Percentiles rank a stretch among this genome's conserved stretches.
These are phyloP conservation scores for Leccinum broughii DNA, from an alignment of 768 basidiomycete species.

Conservation along the genomic window DNA sequence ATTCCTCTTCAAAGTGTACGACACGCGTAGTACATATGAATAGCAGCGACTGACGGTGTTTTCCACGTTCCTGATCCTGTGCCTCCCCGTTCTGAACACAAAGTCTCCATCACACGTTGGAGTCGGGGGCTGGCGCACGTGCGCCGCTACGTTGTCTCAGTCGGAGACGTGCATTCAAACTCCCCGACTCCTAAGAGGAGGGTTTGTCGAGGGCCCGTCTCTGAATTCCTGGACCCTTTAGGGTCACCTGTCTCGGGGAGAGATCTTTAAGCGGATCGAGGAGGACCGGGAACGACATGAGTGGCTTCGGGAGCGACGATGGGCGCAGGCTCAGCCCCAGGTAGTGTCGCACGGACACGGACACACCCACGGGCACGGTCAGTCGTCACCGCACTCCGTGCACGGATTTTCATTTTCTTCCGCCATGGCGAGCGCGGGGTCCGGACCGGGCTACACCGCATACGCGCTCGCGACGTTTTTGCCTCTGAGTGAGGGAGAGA, in stretches of 20 bases:
- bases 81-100: too few species aligned
- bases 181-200: too few species aligned
- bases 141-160: too few species aligned
- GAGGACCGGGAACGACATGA: conserved; percentile 94
- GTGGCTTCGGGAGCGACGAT: conserved; percentile 49
- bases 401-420: neutral
- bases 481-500: conserved; percentile 44
- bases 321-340: conserved; percentile 80
- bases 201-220: too few species aligned
- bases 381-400: neutral
- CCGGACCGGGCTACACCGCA: conserved; percentile 4
- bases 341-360: neutral
- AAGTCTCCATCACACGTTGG: too few species aligned
- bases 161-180: too few species aligned
- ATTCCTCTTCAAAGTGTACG: too few species aligned
- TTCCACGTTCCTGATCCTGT: too few species aligned
- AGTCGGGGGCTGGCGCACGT: too few species aligned
- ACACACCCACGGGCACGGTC: neutral
- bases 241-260: conserved; percentile 51
- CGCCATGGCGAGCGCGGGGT: neutral
- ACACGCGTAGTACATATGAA: too few species aligned
- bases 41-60: too few species aligned
- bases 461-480: conserved; percentile 27
- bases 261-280: conserved; percentile 85
- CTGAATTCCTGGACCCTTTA: too few species aligned